Evolutionary conservation across 495 filamentous ascomycete species (phyloP).

Genomic region (Aspergillus coremiiformis): DNA sequence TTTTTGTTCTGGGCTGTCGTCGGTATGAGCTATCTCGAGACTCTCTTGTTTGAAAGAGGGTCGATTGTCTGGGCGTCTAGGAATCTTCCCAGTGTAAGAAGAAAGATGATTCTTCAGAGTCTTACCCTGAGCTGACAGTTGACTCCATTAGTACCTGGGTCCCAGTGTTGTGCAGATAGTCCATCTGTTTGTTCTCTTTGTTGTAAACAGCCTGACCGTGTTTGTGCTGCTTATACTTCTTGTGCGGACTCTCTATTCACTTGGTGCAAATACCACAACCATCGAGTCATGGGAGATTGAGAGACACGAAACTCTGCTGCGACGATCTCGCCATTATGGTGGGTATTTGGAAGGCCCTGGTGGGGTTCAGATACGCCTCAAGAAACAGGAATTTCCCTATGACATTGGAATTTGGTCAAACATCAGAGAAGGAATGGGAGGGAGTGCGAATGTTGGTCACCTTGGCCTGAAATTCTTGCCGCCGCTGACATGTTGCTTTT

Average conservation of each 20-base stretch:
- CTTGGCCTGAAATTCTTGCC: neutral
- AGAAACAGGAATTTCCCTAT: constrained; percentile 78
- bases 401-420: constrained; percentile 85
- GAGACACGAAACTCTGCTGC: constrained; percentile 68
- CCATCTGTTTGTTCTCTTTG: constrained; percentile 57
- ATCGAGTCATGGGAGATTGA: constrained; percentile 95
- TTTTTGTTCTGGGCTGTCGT: constrained; percentile 73
- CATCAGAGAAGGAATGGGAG: constrained; percentile 67
- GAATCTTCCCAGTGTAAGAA: constrained; percentile 57
- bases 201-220: constrained; percentile 53
- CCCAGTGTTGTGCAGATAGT: constrained; percentile 55
- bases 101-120: neutral
- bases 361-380: constrained; percentile 47
- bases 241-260: constrained; percentile 49
- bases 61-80: constrained; percentile 58
- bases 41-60: constrained; percentile 50
- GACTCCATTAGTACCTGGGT: constrained; percentile 57
- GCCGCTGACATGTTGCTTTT: neutral
- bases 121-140: constrained; percentile 7
- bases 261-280: constrained; percentile 62
- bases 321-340: constrained; percentile 49
- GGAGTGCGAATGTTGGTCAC: constrained; percentile 38
- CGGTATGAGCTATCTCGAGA: constrained; percentile 57
- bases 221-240: constrained; percentile 63
- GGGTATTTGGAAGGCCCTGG: constrained; percentile 55